These are phyloP conservation scores for Fonsecaea pedrosoi DNA, from an alignment of 2,329 filamentous ascomycete species.

Conservation along the genomic window DNA sequence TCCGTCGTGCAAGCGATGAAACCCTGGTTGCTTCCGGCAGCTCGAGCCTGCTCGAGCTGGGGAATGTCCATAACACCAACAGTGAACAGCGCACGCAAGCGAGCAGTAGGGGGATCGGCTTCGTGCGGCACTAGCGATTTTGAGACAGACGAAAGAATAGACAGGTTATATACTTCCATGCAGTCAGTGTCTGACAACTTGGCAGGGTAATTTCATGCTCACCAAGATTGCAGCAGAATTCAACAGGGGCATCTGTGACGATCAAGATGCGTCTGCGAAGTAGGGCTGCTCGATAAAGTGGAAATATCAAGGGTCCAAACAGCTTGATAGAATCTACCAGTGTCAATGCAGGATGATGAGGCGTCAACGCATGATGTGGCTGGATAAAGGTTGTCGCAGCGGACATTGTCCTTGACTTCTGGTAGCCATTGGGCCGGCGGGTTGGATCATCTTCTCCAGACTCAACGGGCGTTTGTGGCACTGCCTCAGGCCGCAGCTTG, in stretches of 20 bases:
- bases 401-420: constrained; percentile 50
- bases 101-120: constrained; percentile 64
- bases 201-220: constrained; percentile 41
- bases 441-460: constrained; percentile 8
- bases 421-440: constrained; percentile 42
- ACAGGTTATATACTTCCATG: constrained; percentile 82
- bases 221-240: constrained; percentile 89
- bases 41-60: constrained; percentile 60
- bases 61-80: constrained; percentile 93
- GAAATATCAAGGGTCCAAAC: constrained; percentile 91
- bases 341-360: constrained; percentile 85
- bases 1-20: constrained; percentile 98
- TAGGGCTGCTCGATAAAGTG: constrained; percentile 84
- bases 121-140: constrained; percentile 72
- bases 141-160: constrained; percentile 89
- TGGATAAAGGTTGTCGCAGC: constrained; percentile 51
- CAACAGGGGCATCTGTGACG: constrained; percentile 83
- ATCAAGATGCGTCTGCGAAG: constrained; percentile 87
- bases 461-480: constrained; percentile 53
- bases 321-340: constrained; percentile 76
- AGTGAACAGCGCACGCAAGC: constrained; percentile 84
- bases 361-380: constrained; percentile 67
- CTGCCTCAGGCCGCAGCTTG: constrained; percentile 48
- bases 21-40: constrained; percentile 59
- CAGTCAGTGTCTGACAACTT: constrained; percentile 12